A percentile compares a stretch with the other conserved stretches of the same genome.
Conservation (phyloP, 148 eudicot species). For the Pharnaceum exiguum region DNA sequence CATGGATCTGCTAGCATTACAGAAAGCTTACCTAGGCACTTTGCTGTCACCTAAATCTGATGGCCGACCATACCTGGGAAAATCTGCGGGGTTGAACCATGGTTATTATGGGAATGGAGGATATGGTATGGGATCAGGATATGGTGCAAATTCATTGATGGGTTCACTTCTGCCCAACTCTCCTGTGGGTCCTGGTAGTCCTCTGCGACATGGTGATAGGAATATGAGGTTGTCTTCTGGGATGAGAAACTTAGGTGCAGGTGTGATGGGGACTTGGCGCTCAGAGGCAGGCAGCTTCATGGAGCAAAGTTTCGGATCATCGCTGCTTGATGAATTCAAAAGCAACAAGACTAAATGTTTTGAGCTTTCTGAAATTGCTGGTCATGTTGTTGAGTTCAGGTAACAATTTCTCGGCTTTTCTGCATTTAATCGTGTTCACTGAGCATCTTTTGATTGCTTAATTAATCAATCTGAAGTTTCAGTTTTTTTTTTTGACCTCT, state of each 20-base stretch:
- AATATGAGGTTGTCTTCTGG: conserved; percentile 60
- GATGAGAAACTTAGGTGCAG: conserved; percentile 60
- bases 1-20: conserved; percentile 59
- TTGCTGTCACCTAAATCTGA: no score
- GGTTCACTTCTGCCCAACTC: conserved; percentile 66
- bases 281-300: conserved; percentile 44
- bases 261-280: conserved; percentile 63
- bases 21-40: no score
- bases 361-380: conserved; percentile 75
- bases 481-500: not conserved
- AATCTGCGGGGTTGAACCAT: conserved; percentile 47
- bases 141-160: conserved; percentile 67
- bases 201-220: conserved; percentile 57
- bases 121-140: conserved; percentile 58
- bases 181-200: conserved; percentile 60
- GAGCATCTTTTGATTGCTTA: not conserved
- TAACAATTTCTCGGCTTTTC: not conserved
- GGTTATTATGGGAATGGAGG: conserved; percentile 62
- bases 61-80: conserved; percentile 41
- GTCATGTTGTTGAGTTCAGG: conserved; percentile 87
- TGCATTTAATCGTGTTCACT: not conserved
- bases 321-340: conserved; percentile 77
- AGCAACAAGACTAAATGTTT: conserved; percentile 67
- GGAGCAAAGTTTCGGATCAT: conserved; percentile 59
- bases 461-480: no score